Evolutionary conservation across 495 filamentous ascomycete genomes (phyloP), one percentile per base, ranked within the genome.

Genomic region (Pseudoneurospora amorphoporcata): DNA sequence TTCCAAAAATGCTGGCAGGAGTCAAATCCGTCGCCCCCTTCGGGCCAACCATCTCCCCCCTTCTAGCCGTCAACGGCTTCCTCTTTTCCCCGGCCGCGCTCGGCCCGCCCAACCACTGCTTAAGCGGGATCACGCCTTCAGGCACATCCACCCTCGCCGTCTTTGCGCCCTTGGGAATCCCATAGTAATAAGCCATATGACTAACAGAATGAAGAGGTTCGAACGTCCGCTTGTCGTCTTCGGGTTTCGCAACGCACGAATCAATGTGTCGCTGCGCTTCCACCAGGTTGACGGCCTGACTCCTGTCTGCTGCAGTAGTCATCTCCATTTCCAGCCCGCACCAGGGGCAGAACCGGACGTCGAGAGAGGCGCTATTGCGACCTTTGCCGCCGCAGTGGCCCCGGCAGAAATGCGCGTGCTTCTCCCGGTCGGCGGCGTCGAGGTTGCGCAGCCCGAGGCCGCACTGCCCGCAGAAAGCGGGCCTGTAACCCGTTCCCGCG

Each of bases 341-440:
- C 76, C 76, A 77, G 14, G 76, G 76, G 19, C 76, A 77, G 17
- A 38, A 71, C n/a, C 61, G 38, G 17, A 53, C 70, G 39, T 45
- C 39, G 14, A 61, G 35, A 14, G 53, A 61, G 0, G 23, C 16
- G 23, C 53, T 17, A 12, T 0, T 9, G 53, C 7, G 29, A 29
- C 29, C 53, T 61, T 61, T 32, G 14, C 53, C 45, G 4, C 47
- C 35, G 12, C 73, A 73, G 12, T 43, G 23, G 5, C 70, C 71
- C 10, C 70, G 47, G 45, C 76, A 77, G 42, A 73, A 70, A 10
- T 8, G 23, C 0, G 6, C 19, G 39, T 77, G 76, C 42, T 71
- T 73, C 12, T 65, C 38, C 8, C 38, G 42, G 35, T 77, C 74
- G 7, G 8, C 53, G 6, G 35, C 5, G 10, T 69, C 37, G 41